Evolutionary conservation across 169 alveolate genomes (phyloP), one percentile per base, ranked within the genome.

Genomic region (Plasmodium fragile): DNA sequence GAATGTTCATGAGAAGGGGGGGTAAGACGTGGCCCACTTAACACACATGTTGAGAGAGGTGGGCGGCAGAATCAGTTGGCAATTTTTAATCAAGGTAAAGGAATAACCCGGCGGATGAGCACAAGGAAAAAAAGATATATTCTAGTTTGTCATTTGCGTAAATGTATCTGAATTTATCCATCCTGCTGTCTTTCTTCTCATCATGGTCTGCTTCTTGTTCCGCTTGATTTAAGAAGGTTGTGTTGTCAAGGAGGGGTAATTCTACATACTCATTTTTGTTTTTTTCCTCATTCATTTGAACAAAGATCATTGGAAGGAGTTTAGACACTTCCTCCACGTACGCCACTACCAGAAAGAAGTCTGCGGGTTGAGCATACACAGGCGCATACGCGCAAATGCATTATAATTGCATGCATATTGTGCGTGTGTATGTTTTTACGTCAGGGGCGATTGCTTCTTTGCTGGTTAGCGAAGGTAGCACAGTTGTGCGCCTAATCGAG

Each of bases 21-120:
- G 53, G 41, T 18, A 18, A 6, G 1, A 59, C 13, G n/a, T 59
- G 45, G 32, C 18, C n/a, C 13, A 18, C 28, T 34, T 10, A 65
- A 73, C 30, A 65, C 36, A 18, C 49, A 70, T 22, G n/a, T 59
- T 18, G 16, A 69, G 39, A 28, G 7, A 69, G 52, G 13, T 45
- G 81, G 41, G 49, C 49, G 30, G n/a, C 32, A 3, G 36, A 39
- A 45, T 59, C 13, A 55, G 28, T 18, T 70, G 32, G 45, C 34
- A 39, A 16, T 70, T 70, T 70, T 13, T 18, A 41, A 70, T 70
- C 2, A 70, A 70, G 18, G 81, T 32, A 59, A 34, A 75, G 30
- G 65, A 30, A 77, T 87, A 78, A 87, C 93, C 93, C 93, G 34
- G 93, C 93, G 18, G 93, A 87, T 22, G 90, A 87, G 55, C 93